Evolutionary conservation across 1,284 basidiomycete genomes (phyloP).

Genomic region (Irpex sp.): DNA sequence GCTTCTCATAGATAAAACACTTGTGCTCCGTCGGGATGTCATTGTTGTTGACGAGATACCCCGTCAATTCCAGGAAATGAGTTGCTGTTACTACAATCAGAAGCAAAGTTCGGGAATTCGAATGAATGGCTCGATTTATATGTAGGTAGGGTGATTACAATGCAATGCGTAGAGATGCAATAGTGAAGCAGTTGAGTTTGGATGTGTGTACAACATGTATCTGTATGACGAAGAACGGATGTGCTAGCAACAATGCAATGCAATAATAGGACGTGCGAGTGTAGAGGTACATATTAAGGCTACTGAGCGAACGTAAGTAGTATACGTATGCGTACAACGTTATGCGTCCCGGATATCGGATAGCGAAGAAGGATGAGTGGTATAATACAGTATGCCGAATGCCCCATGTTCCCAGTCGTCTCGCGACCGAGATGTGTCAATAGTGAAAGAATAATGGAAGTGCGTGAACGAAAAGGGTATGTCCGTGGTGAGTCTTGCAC

Average conservation of each 20-base stretch:
- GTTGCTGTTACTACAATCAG: background rate
- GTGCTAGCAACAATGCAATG: background rate
- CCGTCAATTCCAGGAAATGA: background rate
- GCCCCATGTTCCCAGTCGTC: background rate
- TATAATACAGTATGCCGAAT: conserved; percentile 2
- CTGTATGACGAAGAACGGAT: background rate
- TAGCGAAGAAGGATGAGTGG: background rate
- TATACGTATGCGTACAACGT: background rate
- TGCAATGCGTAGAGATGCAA: background rate
- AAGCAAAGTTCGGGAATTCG: background rate
- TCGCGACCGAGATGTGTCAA: background rate
- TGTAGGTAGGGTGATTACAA: background rate
- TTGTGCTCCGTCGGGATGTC: background rate
- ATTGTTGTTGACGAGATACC: background rate
- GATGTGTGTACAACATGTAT: background rate
- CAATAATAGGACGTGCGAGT: conserved; percentile 3
- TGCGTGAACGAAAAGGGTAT: conserved; percentile 5
- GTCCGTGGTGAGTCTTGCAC: conserved; percentile 8
- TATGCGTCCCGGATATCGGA: background rate
- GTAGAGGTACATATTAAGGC: conserved; percentile 7
- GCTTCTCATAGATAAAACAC: background rate
- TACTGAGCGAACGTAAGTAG: background rate
- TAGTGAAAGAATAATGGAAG: background rate
- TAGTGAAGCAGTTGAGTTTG: background rate
- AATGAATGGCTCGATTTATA: background rate